These are phyloP conservation scores for Irpex lacteus DNA, from an alignment of 1,284 basidiomycete genomes.

Conservation along the genomic window DNA sequence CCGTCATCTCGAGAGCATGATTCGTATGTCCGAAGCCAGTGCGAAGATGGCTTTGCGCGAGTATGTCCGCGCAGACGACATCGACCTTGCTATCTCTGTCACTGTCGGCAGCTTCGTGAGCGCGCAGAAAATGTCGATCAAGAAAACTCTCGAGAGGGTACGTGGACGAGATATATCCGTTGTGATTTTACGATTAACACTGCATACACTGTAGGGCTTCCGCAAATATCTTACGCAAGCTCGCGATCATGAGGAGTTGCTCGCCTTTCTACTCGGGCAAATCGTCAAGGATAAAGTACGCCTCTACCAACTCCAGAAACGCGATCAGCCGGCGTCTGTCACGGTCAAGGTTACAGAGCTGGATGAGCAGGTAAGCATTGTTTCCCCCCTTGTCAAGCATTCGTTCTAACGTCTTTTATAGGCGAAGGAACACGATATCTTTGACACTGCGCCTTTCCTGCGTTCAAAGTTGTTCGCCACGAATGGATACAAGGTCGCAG, in stretches of 20 bases:
- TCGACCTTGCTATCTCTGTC: constrained; percentile 96
- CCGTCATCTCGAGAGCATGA: constrained; percentile 98
- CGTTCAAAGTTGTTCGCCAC: constrained; percentile 81
- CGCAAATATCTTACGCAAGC: constrained; percentile 96
- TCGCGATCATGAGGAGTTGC: constrained; percentile 92
- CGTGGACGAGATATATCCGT: constrained; percentile 28
- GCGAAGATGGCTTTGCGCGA: constrained; percentile 99
- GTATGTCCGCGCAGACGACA: constrained; percentile 94
- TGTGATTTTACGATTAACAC: constrained; percentile 9
- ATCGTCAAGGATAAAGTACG: constrained; percentile 95
- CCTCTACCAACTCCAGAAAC: constrained; percentile 73
- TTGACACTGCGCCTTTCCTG: constrained; percentile 85
- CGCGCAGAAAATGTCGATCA: constrained; percentile 98
- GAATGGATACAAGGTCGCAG: constrained; percentile 83
- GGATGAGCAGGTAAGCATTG: constrained; percentile 70
- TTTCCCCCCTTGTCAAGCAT: not conserved
- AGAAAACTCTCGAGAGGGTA: constrained; percentile 94
- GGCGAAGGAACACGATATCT: constrained; percentile 96
- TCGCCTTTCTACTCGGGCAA: constrained; percentile 92
- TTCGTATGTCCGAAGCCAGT: constrained; percentile 97
- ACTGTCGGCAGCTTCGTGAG: constrained; percentile 93
- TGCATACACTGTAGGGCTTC: constrained; percentile 64
- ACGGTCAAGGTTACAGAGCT: constrained; percentile 76
- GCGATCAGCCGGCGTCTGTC: constrained; percentile 75
- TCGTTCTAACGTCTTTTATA: constrained; percentile 27